These are phyloP conservation scores for Penicillium cataractarum DNA, from an alignment of 495 filamentous ascomycete genomes.

Conservation along the genomic window DNA sequence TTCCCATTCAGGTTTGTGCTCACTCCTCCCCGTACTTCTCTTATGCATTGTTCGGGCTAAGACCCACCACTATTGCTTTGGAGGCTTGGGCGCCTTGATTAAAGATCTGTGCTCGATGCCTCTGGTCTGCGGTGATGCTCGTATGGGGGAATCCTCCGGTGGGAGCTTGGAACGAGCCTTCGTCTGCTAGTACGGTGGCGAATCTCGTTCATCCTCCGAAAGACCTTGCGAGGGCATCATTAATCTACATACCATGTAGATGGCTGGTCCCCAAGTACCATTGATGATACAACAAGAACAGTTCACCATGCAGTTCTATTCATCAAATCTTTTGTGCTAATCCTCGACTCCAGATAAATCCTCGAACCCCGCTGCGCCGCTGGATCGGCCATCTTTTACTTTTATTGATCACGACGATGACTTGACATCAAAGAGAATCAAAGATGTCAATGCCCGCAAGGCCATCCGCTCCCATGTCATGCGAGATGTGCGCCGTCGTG, in stretches of 20 bases:
- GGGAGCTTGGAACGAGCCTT: not conserved
- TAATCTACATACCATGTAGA: not conserved
- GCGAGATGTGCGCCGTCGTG: constrained; percentile 44
- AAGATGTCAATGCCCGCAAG: constrained; percentile 42
- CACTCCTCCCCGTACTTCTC: not conserved
- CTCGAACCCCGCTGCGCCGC: constrained; percentile 19
- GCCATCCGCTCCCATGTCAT: constrained; percentile 45
- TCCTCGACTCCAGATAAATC: constrained; percentile 16
- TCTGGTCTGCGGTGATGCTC: not conserved
- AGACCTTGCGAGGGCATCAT: not conserved
- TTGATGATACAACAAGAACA: not conserved
- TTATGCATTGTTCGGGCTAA: constrained; percentile 6
- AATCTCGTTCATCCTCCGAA: not conserved
- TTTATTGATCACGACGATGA: constrained; percentile 47
- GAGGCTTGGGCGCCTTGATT: not conserved
- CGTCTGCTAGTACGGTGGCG: not conserved
- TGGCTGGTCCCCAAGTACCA: not conserved
- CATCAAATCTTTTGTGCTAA: constrained; percentile 15
- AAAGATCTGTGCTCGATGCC: constrained; percentile 1
- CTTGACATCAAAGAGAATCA: constrained; percentile 42
- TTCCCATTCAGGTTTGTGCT: constrained; percentile 37
- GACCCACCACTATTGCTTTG: constrained; percentile 2
- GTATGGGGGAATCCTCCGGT: not conserved
- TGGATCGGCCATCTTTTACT: constrained; percentile 39
- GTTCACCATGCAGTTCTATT: not conserved